These are phyloP conservation scores for Saturnispora mendoncae DNA, from an alignment of 805 yeast genomes.

Conservation along the genomic window DNA sequence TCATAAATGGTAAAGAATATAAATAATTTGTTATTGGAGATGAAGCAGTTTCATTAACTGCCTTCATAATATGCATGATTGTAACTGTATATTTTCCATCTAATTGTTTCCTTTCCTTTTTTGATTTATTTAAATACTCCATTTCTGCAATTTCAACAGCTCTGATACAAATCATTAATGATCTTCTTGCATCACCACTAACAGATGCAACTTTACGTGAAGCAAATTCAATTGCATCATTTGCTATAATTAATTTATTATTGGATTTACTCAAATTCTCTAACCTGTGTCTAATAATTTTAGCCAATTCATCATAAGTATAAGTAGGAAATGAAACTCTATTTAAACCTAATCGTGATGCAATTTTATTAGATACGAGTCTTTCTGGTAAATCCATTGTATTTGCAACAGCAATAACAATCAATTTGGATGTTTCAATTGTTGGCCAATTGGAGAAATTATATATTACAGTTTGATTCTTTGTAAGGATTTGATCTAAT, in stretches of 20 bases:
- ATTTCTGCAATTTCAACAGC: conserved; percentile 83
- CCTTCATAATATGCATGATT: conserved; percentile 67
- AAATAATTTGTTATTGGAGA: conserved; percentile 63
- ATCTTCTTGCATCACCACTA: conserved; percentile 95
- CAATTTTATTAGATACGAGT: conserved; percentile 73
- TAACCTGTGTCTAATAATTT: conserved; percentile 65
- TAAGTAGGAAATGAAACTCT: conserved; percentile 87
- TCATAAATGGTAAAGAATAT: conserved; percentile 50
- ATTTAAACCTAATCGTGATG: conserved; percentile 82
- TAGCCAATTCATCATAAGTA: conserved; percentile 65
- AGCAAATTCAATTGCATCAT: conserved; percentile 84
- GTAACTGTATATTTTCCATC: conserved; percentile 46
- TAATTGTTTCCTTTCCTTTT: conserved; percentile 20
- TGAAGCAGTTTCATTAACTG: conserved; percentile 68
- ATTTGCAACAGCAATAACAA: conserved; percentile 90
- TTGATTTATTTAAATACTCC: conserved; percentile 36
- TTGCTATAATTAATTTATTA: conserved; percentile 39
- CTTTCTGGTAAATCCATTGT: conserved; percentile 97
- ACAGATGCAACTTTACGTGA: conserved; percentile 92
- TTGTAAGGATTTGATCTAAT: conserved; percentile 81
- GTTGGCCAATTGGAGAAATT: conserved; percentile 98
- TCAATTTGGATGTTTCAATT: conserved; percentile 62
- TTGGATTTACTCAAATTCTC: conserved; percentile 36
- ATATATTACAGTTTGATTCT: conserved; percentile 79
- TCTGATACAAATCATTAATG: conserved; percentile 75